Percentiles rank a stretch among this genome's conserved stretches.
phyloP scores from a whole-genome alignment of 23 red algal genomes.

The Pyropia yezoensis region DNA sequence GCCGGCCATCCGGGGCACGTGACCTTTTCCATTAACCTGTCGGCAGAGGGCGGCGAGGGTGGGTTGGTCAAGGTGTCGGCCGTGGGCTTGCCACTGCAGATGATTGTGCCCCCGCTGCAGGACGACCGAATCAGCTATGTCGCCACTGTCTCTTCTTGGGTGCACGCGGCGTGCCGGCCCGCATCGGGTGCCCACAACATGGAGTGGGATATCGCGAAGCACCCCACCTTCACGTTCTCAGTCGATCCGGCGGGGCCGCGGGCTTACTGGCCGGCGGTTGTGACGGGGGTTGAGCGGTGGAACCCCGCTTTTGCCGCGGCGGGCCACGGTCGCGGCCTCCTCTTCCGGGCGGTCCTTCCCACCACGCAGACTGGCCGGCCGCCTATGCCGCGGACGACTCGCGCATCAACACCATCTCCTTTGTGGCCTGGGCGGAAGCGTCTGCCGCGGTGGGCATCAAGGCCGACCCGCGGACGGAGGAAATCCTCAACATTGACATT shows the following conservation, averaged over 20 bases:
- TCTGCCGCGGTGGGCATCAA: not conserved
- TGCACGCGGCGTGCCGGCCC: not conserved
- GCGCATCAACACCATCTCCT: slow-evolving; percentile 20
- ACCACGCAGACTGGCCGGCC: slow-evolving; percentile 1
- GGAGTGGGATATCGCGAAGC: not conserved
- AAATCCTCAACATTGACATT: slow-evolving; percentile 15
- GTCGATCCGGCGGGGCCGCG: not conserved
- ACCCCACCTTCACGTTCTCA: not conserved
- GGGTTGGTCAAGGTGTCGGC: not conserved
- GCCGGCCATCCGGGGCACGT: not conserved
- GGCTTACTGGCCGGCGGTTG: not conserved
- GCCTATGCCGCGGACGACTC: slow-evolving; percentile 8
- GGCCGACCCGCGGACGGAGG: slow-evolving; percentile 14
- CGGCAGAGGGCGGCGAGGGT: not conserved
- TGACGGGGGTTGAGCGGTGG: not conserved
- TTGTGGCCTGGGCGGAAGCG: not conserved
- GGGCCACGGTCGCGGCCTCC: not conserved
- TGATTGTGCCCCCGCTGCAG: not conserved
- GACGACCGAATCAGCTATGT: slow-evolving; percentile 31
- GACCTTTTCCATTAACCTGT: not conserved
- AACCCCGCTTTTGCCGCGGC: slow-evolving; percentile 1
- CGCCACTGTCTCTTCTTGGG: not conserved
- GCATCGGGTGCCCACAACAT: not conserved
- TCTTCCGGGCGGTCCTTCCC: too few relatives aligned
- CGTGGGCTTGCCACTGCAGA: not conserved